A percentile compares a stretch with the other conserved stretches of the same genome.
Evolutionary conservation across 176 grass and related monocot species (phyloP).

Genomic region (Poa pratensis): DNA sequence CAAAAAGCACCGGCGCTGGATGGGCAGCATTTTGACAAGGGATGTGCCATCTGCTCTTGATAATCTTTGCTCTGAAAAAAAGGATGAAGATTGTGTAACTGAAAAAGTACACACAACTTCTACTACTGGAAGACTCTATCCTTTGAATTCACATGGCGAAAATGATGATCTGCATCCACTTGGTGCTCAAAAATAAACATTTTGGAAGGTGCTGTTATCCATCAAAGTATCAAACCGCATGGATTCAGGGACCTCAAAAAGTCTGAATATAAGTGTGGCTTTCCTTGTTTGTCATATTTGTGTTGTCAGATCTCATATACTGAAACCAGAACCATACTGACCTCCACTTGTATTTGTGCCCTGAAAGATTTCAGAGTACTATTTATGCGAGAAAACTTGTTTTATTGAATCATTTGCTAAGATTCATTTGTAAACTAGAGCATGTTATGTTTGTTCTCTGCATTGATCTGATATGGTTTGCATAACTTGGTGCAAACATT

Average conservation of each 20-base stretch:
- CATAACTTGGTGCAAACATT: not conserved
- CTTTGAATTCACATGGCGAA: slow-evolving; percentile 28
- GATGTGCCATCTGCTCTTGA: slow-evolving; percentile 19
- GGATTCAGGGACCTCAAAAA: slow-evolving; percentile 42
- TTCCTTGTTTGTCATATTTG: slow-evolving; percentile 37
- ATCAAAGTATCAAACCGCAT: slow-evolving; percentile 34
- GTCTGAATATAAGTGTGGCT: slow-evolving; percentile 44
- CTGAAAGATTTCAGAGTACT: slow-evolving; percentile 32
- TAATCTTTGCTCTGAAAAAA: slow-evolving; percentile 37
- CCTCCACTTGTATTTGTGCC: slow-evolving; percentile 36
- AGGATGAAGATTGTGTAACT: slow-evolving; percentile 43
- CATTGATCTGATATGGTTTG: not conserved
- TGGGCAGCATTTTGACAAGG: slow-evolving; percentile 93
- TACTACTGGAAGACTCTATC: slow-evolving; percentile 22
- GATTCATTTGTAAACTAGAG: not conserved
- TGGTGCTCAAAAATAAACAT: slow-evolving; percentile 50
- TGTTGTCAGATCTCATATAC: slow-evolving; percentile 43
- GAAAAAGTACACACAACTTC: slow-evolving; percentile 30
- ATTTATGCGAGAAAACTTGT: slow-evolving; percentile 5
- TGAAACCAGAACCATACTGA: slow-evolving; percentile 47
- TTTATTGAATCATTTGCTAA: slow-evolving; percentile 6
- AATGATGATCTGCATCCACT: slow-evolving; percentile 43
- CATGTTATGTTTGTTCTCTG: not conserved
- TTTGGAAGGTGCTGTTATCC: slow-evolving; percentile 36
- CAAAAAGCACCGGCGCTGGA: slow-evolving; percentile 83